Evolutionary conservation across 495 filamentous ascomycete species (phyloP).

Genomic region (Venustampulla echinocandica): DNA sequence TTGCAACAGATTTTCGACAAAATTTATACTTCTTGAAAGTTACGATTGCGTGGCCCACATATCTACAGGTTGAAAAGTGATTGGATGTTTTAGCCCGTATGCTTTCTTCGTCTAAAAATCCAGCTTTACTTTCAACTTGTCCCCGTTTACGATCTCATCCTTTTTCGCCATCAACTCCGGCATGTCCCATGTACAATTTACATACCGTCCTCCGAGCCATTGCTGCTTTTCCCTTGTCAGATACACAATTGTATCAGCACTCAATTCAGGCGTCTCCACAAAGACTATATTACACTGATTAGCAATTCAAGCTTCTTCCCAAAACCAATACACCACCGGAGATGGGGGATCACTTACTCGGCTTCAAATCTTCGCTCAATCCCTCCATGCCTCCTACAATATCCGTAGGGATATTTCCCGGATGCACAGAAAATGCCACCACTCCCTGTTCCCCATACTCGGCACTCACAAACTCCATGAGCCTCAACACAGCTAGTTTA

Average conservation of each 20-base stretch:
- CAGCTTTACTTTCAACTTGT: conserved; percentile 32
- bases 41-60: too few relatives aligned
- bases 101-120: too few relatives aligned
- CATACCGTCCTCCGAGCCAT: conserved; percentile 45
- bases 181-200: conserved; percentile 41
- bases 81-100: too few relatives aligned
- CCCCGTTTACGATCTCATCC: conserved; percentile 37
- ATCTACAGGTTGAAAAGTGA: too few relatives aligned
- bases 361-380: conserved; percentile 3
- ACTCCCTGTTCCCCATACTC: conserved; percentile 41
- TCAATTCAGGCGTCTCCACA: conserved; percentile 34
- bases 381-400: conserved; percentile 23
- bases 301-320: conserved; percentile 2
- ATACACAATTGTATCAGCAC: conserved; percentile 40
- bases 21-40: too few relatives aligned
- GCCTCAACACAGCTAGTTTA: conserved; percentile 41
- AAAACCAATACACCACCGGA: conserved; percentile 16
- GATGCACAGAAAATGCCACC: conserved; percentile 39
- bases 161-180: conserved; percentile 33
- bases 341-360: conserved; percentile 2
- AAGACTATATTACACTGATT: conserved; percentile 24
- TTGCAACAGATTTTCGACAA: too few relatives aligned
- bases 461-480: conserved; percentile 35
- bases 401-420: conserved; percentile 40
- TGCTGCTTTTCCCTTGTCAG: conserved; percentile 36